These are phyloP conservation scores for Ogataea naganishii DNA, from an alignment of 805 yeast genomes.

Conservation along the genomic window DNA sequence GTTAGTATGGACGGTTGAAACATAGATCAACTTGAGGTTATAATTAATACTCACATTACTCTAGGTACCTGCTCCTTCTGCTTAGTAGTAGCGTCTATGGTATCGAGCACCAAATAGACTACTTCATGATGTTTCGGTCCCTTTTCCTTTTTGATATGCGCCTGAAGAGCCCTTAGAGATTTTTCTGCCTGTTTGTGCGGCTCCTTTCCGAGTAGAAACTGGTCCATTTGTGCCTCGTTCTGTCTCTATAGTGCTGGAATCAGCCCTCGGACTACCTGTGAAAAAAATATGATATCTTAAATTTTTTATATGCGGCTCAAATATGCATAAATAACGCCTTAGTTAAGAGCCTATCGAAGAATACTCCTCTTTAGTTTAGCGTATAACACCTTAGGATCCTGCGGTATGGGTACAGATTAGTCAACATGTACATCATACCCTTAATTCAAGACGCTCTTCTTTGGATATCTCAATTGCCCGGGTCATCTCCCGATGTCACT, in stretches of 20 bases:
- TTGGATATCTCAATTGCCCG: no score
- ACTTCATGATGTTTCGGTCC: conserved; percentile 19
- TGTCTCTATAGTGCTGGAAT: background rate
- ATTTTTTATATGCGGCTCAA: no score
- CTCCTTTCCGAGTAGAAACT: conserved; percentile 7
- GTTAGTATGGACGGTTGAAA: conserved; percentile 1
- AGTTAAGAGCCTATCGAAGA: no score
- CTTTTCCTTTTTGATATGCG: conserved; percentile 17
- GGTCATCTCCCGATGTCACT: no score
- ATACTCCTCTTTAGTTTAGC: no score
- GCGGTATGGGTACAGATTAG: no score
- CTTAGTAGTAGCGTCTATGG: conserved; percentile 33
- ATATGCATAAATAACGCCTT: no score
- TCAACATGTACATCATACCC: no score
- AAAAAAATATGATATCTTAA: no score
- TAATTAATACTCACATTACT: conserved; percentile 26
- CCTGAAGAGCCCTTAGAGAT: conserved; percentile 22
- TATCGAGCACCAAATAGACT: conserved; percentile 37
- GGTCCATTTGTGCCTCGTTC: conserved; percentile 2
- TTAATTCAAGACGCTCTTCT: no score
- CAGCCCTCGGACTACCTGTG: no score
- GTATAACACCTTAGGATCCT: no score
- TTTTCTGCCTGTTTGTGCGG: conserved; percentile 11
- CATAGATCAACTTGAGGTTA: background rate
- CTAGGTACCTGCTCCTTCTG: conserved; percentile 45